Evolutionary conservation across 306 rosid species (phyloP), one percentile per base, ranked within the genome.

Genomic region (Quillaja saponaria): DNA sequence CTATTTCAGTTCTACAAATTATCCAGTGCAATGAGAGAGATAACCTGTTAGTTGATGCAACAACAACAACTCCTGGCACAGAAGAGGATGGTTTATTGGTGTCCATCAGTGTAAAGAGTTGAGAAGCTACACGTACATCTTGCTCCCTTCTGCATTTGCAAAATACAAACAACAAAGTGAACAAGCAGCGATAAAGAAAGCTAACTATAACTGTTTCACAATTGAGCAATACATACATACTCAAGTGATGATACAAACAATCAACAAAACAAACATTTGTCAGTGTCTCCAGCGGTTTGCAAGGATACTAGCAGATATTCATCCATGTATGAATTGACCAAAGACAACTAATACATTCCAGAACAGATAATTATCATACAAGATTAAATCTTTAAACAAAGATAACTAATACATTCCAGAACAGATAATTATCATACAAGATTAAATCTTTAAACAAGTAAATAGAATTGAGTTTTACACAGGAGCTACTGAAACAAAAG

Each of bases 1-100:
- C n/a, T 7, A 48, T 53, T 71, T 49, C 25, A 31, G 12, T 53
- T 54, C 51, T 12, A 59, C 6, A 54, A 58, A 59, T 19, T 50
- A n/a, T n/a, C n/a, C n/a, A n/a, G n/a, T n/a, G n/a, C n/a, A n/a
- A n/a, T n/a, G n/a, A 17, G 15, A 56, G 1, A 72, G 20, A 18
- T 33, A 61, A 91, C 96, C 96, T 92, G 80, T 92, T 88, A 65
- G 98, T 84, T 54, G 98, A 81, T 60, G 98, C 98, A 82, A 92
- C 90, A 44, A 92, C 94, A 14, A 81, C 86, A 51, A 88, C 80
- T 44, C 83, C 88, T 10, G 87, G 79, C 28, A 61, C 69, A 45
- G 77, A 78, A 18, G 82, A 63, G 46, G 83, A 74, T 49, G 78
- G 81, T 57, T 73, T 83, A 61, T 69, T 86, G 35, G 86, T 68